A percentile compares a stretch with the other conserved stretches of the same genome.
Evolutionary conservation across 805 yeast genomes (phyloP).

Genomic region (Maudiozyma turicensis): DNA sequence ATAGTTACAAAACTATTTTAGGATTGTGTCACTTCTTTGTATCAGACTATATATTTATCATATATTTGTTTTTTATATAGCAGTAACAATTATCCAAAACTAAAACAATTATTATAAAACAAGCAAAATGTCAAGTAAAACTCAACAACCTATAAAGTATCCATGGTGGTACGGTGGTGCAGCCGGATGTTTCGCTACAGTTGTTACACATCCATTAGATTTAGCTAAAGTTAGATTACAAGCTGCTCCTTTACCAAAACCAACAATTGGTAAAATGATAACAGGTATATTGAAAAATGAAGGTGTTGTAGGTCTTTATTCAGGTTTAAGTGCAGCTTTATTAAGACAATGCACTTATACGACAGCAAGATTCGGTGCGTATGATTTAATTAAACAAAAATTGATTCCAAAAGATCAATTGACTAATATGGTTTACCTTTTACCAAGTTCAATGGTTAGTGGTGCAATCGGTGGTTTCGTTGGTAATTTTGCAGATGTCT

Average conservation of each 20-base stretch:
- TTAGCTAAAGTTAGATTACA: slow-evolving; percentile 81
- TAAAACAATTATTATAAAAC: background rate
- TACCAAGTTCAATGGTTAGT: slow-evolving; percentile 76
- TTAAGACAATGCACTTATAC: slow-evolving; percentile 84
- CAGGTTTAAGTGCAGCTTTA: slow-evolving; percentile 74
- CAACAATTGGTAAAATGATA: slow-evolving; percentile 48
- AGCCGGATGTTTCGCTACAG: slow-evolving; percentile 57
- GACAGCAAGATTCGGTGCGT: slow-evolving; percentile 78
- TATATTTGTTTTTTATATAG: too few species aligned
- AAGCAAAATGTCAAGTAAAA: background rate
- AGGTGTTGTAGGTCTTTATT: slow-evolving; percentile 61
- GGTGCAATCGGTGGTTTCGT: slow-evolving; percentile 79
- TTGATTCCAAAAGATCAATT: slow-evolving; percentile 33
- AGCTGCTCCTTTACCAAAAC: slow-evolving; percentile 62
- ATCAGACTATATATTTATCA: background rate
- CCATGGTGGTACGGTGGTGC: slow-evolving; percentile 63
- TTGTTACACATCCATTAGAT: slow-evolving; percentile 74
- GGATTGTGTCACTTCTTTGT: background rate
- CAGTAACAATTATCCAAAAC: too few species aligned
- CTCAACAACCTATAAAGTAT: slow-evolving; percentile 18
- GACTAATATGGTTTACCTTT: slow-evolving; percentile 49
- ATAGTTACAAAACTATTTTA: too few species aligned
- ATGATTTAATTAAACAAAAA: slow-evolving; percentile 62
- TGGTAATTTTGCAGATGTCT: slow-evolving; percentile 84
- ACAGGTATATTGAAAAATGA: slow-evolving; percentile 31